phyloP scores from a whole-genome alignment of 257 asterid species.

The Solanum medicagineum region DNA sequence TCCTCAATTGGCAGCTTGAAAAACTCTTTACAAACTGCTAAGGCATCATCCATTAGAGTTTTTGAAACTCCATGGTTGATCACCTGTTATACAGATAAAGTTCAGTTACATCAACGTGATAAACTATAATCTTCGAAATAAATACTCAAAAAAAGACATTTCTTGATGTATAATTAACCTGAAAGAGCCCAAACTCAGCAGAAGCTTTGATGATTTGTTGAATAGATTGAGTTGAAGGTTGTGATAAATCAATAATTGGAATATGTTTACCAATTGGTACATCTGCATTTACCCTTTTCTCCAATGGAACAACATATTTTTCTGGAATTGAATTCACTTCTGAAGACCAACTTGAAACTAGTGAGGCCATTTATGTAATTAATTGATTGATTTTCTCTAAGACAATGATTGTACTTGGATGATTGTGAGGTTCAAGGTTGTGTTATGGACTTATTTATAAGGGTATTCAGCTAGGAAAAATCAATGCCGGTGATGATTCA shows the following conservation, averaged over 20 bases:
- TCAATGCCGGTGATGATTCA: not conserved
- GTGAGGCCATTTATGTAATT: not conserved
- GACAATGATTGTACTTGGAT: not conserved
- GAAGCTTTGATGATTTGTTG: constrained; percentile 1
- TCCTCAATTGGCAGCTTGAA: not conserved
- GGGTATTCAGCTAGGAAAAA: no score
- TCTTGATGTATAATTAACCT: not conserved
- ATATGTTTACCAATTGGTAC: not conserved
- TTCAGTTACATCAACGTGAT: not conserved
- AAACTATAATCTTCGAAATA: accelerated
- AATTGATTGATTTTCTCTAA: not conserved
- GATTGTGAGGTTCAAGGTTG: not conserved
- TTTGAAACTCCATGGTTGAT: constrained; percentile 3
- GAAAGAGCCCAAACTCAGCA: constrained; percentile 4
- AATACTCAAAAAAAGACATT: not conserved
- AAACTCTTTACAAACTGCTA: not conserved
- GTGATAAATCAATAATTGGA: constrained; percentile 1
- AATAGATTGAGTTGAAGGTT: not conserved
- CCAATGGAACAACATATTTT: not conserved
- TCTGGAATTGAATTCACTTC: not conserved
- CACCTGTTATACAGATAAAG: not conserved
- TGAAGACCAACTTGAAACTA: not conserved
- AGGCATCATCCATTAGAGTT: not conserved
- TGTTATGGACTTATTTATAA: not conserved
- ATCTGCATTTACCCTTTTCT: not conserved